Percentiles rank a stretch among this genome's conserved stretches.
Evolutionary conservation across 1,284 basidiomycete genomes (phyloP).

Genomic region (Paramarasmius palmivorus): DNA sequence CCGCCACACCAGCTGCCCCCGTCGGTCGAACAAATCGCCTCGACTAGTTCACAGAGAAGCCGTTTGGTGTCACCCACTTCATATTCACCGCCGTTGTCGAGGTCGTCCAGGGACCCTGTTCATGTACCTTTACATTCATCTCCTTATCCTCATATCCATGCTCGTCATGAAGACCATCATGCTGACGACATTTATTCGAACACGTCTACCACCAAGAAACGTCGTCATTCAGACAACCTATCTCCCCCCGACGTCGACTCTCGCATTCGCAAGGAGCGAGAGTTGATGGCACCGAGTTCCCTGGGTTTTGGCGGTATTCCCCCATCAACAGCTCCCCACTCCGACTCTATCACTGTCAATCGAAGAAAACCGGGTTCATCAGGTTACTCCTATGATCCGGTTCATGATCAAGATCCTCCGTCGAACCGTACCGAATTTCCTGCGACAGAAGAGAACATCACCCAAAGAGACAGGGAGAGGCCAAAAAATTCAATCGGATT

Average conservation of each 20-base stretch:
- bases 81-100: neutral
- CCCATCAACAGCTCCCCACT: neutral
- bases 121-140: slow-evolving; percentile 15
- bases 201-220: slow-evolving; percentile 36
- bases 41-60: neutral
- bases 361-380: slow-evolving; percentile 8
- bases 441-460: neutral
- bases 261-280: slow-evolving; percentile 1
- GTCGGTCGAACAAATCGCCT: too few relatives aligned
- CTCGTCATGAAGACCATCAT: too few relatives aligned
- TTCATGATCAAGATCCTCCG: slow-evolving; percentile 13
- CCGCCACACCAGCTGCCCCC: neutral
- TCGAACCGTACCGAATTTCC: neutral
- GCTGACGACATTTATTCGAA: slow-evolving; percentile 3
- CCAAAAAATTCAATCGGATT: slow-evolving; percentile 2
- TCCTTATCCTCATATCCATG: slow-evolving; percentile 16
- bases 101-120: neutral
- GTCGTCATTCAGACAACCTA: slow-evolving; percentile 36
- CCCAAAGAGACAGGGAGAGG: neutral
- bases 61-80: neutral
- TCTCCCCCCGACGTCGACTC: neutral
- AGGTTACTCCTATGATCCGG: slow-evolving; percentile 14
- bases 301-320: neutral
- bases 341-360: neutral
- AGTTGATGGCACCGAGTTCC: neutral